Conservation (phyloP, 805 yeast genomes). For the Metschnikowia peoriensis region DNA sequence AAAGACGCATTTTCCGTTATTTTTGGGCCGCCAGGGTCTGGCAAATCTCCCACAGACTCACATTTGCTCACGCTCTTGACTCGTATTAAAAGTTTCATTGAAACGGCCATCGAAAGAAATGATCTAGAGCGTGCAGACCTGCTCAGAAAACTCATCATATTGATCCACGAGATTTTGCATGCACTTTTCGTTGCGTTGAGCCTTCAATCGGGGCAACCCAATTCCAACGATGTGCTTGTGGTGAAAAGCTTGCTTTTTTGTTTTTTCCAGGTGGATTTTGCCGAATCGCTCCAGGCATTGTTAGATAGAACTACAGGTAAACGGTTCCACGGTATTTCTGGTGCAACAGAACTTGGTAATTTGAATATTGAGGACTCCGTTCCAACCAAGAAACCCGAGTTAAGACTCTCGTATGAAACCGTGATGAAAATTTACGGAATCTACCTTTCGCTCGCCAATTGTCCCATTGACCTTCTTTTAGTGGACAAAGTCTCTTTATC, state of each 20-base stretch:
- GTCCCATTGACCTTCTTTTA: slow-evolving; percentile 24
- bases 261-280: slow-evolving; percentile 25
- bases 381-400: not conserved
- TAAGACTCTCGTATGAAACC: slow-evolving; percentile 22
- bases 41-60: slow-evolving; percentile 13
- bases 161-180: slow-evolving; percentile 26
- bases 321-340: not conserved
- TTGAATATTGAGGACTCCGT: not conserved
- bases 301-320: slow-evolving; percentile 13
- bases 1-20: slow-evolving; percentile 17
- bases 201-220: slow-evolving; percentile 13
- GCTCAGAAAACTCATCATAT: slow-evolving; percentile 26
- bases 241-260: slow-evolving; percentile 23
- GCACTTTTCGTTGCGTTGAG: slow-evolving; percentile 19
- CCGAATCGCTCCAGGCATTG: slow-evolving; percentile 19
- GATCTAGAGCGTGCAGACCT: slow-evolving; percentile 17
- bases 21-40: slow-evolving; percentile 21
- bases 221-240: slow-evolving; percentile 17
- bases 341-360: not conserved
- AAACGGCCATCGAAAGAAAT: slow-evolving; percentile 9
- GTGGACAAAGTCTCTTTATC: slow-evolving; percentile 21
- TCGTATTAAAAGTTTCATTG: slow-evolving; percentile 19
- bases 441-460: slow-evolving; percentile 23
- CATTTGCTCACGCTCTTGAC: slow-evolving; percentile 19
- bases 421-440: slow-evolving; percentile 26